Evolutionary conservation across 495 filamentous ascomycete genomes (phyloP), one percentile per base, ranked within the genome.

Genomic region (Penicillium mononematosum): DNA sequence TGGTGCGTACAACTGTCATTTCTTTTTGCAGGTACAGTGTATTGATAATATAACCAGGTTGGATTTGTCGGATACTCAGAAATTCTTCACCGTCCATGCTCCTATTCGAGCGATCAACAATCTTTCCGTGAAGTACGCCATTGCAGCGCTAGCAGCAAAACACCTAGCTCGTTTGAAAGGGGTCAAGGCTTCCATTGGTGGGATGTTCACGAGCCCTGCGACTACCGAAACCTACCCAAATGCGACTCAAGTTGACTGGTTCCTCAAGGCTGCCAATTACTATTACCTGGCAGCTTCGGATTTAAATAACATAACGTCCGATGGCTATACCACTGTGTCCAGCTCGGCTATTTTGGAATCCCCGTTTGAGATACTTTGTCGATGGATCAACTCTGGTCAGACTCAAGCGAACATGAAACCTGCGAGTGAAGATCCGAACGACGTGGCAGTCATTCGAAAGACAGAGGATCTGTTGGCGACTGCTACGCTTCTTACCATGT

Each of bases 201-300:
- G 62, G 12, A 66, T 74, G 52, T 66, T 65, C 20, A 70, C 69
- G 5, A 74, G 64, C 22, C 68, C 70, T 20, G 68, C 74, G 5
- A 73, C 62, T 0, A 75, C 69, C 19, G 69, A 78, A 56, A 60
- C 52, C 7, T 78, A 78, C 46, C 73, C 73, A 9, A 76, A 75
- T 55, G 50, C 70, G 0, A 53, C 58, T 11, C 58, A 72, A 17
- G 69, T 71, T 5, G 74, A 78, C 38, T 78, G 75, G 75, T 70
- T 68, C 27, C 63, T 75, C 29, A 78, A 78, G 46, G 73, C 69
- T 16, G 68, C 69, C 25, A 77, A 76, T 45, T 78, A 78, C 50
- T 74, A 72, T 55, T 77, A 74, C 29, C 60, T 77, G 39, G 65
- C 73, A 6, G 59, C 63, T 27, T 68, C 67, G 5, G 58, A 65